phyloP scores from a whole-genome alignment of 2,329 filamentous ascomycete species.

The Xylaria sp. region DNA sequence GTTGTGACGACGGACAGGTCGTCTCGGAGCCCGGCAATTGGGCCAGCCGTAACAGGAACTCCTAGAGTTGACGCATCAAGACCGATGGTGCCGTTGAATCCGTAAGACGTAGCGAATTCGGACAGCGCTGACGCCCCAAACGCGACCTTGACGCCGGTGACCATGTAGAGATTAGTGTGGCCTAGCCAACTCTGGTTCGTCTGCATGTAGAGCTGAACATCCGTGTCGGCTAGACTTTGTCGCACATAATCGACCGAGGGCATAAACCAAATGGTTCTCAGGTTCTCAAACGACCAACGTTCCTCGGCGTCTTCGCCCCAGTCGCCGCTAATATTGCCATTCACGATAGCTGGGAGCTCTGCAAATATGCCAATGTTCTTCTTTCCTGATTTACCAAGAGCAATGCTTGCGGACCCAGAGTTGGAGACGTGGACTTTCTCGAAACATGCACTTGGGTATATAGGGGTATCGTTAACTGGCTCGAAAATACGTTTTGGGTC shows the following conservation, averaged over 20 bases:
- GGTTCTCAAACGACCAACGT: slow-evolving; percentile 19
- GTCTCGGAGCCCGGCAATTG: slow-evolving; percentile 1
- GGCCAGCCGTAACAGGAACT: slow-evolving; percentile 19
- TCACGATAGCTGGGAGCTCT: slow-evolving; percentile 17
- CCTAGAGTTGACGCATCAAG: slow-evolving; percentile 21
- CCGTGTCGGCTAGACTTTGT: slow-evolving; percentile 12
- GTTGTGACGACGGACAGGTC: slow-evolving; percentile 8
- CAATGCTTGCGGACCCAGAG: slow-evolving; percentile 17
- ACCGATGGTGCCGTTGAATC: slow-evolving; percentile 13
- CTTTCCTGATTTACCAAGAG: slow-evolving; percentile 10
- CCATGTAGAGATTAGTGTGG: slow-evolving; percentile 23
- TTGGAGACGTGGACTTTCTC: slow-evolving; percentile 26
- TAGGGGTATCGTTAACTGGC: slow-evolving; percentile 14
- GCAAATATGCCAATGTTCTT: slow-evolving; percentile 20
- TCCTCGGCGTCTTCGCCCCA: background rate
- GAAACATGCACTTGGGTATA: slow-evolving; percentile 8
- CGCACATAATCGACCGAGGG: slow-evolving; percentile 24
- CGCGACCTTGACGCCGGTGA: slow-evolving; percentile 19
- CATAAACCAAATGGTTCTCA: slow-evolving; percentile 24
- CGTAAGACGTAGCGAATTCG: slow-evolving; percentile 20
- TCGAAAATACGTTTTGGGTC: slow-evolving; percentile 15
- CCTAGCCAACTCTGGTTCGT: slow-evolving; percentile 22
- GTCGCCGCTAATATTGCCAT: slow-evolving; percentile 11
- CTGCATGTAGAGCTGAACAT: slow-evolving; percentile 20
- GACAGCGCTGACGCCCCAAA: slow-evolving; percentile 24